These are phyloP conservation scores for Mycena amicta DNA, from an alignment of 768 basidiomycete species.

Conservation along the genomic window DNA sequence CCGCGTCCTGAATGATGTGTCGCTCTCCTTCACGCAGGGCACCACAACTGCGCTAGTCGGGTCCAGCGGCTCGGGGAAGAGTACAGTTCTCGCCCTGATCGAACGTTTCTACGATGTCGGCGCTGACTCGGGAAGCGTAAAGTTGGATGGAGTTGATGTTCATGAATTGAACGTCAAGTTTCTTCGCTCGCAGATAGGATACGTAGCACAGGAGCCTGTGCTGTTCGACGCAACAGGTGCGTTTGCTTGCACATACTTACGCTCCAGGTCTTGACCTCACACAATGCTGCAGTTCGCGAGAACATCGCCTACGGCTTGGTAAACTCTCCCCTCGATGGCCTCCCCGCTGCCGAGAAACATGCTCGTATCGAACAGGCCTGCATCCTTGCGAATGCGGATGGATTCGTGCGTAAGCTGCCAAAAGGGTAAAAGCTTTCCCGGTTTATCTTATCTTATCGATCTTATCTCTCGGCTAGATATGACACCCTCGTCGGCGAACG, in stretches of 20 bases:
- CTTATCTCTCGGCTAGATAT: not conserved
- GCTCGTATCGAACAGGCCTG: conserved; percentile 82
- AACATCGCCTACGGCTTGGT: conserved; percentile 88
- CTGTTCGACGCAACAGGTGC: conserved; percentile 72
- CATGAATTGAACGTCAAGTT: conserved; percentile 79
- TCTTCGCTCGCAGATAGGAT: conserved; percentile 83
- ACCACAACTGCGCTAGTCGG: conserved; percentile 81
- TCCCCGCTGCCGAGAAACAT: conserved; percentile 70
- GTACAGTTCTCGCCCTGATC: conserved; percentile 72
- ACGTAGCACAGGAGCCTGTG: conserved; percentile 86
- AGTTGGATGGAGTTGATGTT: conserved; percentile 74
- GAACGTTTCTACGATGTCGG: conserved; percentile 84
- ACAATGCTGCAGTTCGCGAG: conserved; percentile 50
- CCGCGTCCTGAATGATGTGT: conserved; percentile 73
- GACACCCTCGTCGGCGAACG: conserved; percentile 75
- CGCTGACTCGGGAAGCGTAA: conserved; percentile 60
- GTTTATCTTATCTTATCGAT: not conserved
- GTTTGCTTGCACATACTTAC: not conserved
- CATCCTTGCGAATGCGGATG: conserved; percentile 84
- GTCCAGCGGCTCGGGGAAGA: conserved; percentile 78
- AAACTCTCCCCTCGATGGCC: conserved; percentile 66
- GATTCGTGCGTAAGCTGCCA: conserved; percentile 78
- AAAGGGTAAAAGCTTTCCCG: no score
- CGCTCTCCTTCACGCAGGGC: conserved; percentile 69
- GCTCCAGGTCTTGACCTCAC: not conserved